phyloP scores from a whole-genome alignment of 2,329 filamentous ascomycete species.

The Magnaporthales sp. region DNA sequence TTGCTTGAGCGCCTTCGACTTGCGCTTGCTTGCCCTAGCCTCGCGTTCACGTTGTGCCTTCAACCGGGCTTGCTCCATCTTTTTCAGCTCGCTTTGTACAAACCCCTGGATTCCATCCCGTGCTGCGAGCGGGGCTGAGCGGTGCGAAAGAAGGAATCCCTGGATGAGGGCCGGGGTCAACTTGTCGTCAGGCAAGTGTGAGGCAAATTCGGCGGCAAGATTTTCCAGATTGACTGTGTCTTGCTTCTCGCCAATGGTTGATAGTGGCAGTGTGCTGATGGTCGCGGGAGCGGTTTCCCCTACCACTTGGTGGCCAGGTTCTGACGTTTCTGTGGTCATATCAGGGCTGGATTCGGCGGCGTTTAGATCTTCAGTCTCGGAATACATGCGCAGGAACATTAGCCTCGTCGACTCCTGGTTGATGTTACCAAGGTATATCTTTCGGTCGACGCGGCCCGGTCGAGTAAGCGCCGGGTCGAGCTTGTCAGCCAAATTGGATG shows the following conservation, averaged over 20 bases:
- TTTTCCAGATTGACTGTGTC: conserved; percentile 22
- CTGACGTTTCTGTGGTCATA: neutral
- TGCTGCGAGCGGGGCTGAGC: neutral
- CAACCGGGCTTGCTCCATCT: neutral
- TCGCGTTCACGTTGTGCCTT: neutral
- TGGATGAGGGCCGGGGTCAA: conserved; percentile 43
- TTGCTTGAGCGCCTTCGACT: neutral
- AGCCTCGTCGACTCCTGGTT: conserved; percentile 31
- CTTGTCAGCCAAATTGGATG: conserved; percentile 57
- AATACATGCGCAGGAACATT: conserved; percentile 39
- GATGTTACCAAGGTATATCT: conserved; percentile 46
- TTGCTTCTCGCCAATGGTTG: neutral
- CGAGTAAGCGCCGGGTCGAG: conserved; percentile 57
- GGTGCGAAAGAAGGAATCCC: conserved; percentile 35
- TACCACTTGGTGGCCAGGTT: neutral
- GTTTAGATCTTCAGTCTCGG: conserved; percentile 18
- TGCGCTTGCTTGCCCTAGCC: neutral
- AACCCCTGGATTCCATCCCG: neutral
- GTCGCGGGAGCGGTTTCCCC: neutral
- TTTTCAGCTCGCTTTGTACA: neutral
- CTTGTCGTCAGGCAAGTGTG: conserved; percentile 35
- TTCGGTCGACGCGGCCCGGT: conserved; percentile 59
- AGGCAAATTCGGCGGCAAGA: conserved; percentile 45
- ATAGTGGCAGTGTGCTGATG: conserved; percentile 10
- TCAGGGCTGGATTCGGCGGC: neutral